A percentile compares a stretch with the other conserved stretches of the same genome.
Evolutionary conservation across 768 basidiomycete species (phyloP).

Genomic region (Tulasnella sp.): DNA sequence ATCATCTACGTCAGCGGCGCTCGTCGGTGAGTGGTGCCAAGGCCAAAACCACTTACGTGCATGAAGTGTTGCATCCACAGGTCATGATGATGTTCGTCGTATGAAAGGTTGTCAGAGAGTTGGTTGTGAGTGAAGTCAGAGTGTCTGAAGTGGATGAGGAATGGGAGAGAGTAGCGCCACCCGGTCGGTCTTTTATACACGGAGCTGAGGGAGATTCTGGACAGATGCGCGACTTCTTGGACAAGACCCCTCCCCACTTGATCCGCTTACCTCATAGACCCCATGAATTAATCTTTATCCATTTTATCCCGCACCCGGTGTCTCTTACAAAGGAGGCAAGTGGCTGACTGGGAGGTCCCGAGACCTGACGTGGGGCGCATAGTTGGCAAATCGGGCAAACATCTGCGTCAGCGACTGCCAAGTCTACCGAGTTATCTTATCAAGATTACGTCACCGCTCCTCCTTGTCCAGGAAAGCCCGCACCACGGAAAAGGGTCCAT

Average conservation of each 20-base stretch:
- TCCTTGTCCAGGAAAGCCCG: neutral
- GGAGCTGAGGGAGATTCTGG: neutral
- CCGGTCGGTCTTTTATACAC: neutral
- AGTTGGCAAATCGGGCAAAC: neutral
- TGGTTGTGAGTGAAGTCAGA: neutral
- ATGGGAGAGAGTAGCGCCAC: neutral
- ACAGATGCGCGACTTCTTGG: neutral
- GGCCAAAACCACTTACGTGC: neutral
- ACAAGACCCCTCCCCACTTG: neutral
- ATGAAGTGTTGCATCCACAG: neutral
- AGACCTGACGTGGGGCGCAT: neutral
- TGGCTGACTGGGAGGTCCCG: neutral
- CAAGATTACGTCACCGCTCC: neutral
- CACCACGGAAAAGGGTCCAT: neutral
- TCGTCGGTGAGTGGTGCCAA: neutral
- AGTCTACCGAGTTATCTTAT: neutral
- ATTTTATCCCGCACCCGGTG: neutral
- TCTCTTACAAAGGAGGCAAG: neutral
- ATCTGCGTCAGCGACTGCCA: neutral
- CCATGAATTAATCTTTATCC: neutral
- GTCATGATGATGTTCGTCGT: neutral
- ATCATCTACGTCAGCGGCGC: neutral
- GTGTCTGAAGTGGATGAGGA: neutral
- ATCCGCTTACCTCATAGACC: neutral
- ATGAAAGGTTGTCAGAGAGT: neutral